These are phyloP conservation scores for Trifolium pratense DNA, from an alignment of 306 rosid species.

Conservation along the genomic window DNA sequence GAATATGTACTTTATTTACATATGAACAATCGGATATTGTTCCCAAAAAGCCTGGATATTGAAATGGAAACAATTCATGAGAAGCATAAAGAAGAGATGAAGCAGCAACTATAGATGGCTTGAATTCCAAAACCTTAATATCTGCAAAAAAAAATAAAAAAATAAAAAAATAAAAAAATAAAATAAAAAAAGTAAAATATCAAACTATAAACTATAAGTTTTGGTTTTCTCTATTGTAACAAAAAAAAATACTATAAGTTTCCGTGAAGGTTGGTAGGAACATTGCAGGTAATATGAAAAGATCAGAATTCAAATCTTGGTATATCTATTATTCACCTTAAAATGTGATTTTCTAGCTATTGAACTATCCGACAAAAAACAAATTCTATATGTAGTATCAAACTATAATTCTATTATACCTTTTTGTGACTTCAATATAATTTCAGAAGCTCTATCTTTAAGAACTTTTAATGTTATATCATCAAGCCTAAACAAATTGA, in stretches of 20 bases:
- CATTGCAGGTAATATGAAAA: too few species aligned
- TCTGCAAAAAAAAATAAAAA: constrained; percentile 54
- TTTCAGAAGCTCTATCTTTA: constrained; percentile 73
- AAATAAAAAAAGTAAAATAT: too few species aligned
- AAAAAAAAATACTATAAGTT: too few species aligned
- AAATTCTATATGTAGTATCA: too few species aligned
- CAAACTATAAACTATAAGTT: too few species aligned
- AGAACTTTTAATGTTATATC: constrained; percentile 70
- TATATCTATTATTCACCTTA: too few species aligned
- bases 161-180: too few species aligned
- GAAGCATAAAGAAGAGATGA: constrained; percentile 80
- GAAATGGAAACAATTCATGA: constrained; percentile 82
- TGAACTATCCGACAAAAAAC: too few species aligned
- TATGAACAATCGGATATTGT: constrained; percentile 65
- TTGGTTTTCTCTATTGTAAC: too few species aligned
- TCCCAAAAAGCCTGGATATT: constrained; percentile 64
- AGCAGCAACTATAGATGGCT: constrained; percentile 82
- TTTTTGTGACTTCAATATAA: constrained; percentile 75
- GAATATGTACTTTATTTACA: constrained; percentile 65
- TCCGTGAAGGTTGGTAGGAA: too few species aligned
- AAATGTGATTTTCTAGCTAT: too few species aligned
- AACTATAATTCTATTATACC: constrained; percentile 50
- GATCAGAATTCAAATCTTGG: too few species aligned
- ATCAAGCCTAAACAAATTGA: constrained; percentile 53
- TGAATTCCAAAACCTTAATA: constrained; percentile 71